Base-by-base conservation (phyloP, 306 rosid genomes). In the Senna siamea region DNA sequence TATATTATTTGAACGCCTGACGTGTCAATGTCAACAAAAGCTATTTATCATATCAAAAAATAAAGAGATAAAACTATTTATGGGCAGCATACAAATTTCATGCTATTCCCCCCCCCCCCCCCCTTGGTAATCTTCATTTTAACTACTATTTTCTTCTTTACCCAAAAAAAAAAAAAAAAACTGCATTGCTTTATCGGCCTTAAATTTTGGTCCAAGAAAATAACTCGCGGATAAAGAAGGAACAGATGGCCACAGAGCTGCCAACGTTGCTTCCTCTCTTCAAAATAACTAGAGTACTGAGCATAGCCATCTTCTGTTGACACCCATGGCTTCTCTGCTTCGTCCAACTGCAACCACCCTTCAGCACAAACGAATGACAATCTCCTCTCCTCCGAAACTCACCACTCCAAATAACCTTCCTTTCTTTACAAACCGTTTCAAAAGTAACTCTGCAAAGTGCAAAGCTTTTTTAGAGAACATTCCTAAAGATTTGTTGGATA, bases 261-360 rank as follows among this genome's bases (percentile, higher is more conserved):
- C 90, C 86, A 43, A 80, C 74, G 28, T 44, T 53, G 73, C 7
- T 9, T 65, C 17, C 66, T 65, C 66, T 57, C 22, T 43, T 7
- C 40, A 20, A 74, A 60, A 66, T 63, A 48, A 60, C 66, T 43
- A 51, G 51, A n/a, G 10, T 61, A 75, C 50, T 64, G 38, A 62
- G 48, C 30, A 12, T 8, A 40, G 74, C 48, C 41, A 19, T 48
- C 65, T 76, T 54, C 15, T 30, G 23, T 52, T 59, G 19, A 54
- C 50, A 57, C 6, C 61, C 80, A 93, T 90, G 98, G 93, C 88
- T 64, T 81, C 92, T 46, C 71, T 89, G 14, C 84, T 86, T 58
- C 81, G 75, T 69, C 83, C 93, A 56, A 76, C 79, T 46, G 53
- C 92, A 38, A 66, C 80, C 70, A 80, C 86, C 14, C 80, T 86